Conservation (phyloP, 2,329 filamentous ascomycete genomes). For the Orbilia oligospora region DNA sequence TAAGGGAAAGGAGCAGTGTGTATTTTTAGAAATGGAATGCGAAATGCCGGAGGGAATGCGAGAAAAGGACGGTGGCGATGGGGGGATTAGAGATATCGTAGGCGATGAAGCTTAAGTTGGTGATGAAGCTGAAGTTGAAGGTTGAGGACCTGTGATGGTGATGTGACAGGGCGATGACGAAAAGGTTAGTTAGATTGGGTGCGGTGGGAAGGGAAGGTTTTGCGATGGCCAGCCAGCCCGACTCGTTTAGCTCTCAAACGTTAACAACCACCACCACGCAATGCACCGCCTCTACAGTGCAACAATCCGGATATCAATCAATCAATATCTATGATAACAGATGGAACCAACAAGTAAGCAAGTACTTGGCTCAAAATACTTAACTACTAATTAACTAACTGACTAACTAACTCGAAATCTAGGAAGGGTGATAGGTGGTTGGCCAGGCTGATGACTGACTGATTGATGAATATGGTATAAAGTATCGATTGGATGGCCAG, state of each 20-base stretch:
- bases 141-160: neutral
- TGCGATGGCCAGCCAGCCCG: conserved; percentile 13
- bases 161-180: conserved; percentile 16
- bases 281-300: too few species aligned
- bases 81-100: neutral
- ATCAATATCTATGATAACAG: neutral
- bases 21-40: neutral
- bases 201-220: conserved; percentile 23
- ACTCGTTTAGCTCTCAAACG: neutral
- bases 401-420: neutral
- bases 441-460: too few species aligned
- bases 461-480: neutral
- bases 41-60: neutral
- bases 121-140: conserved; percentile 8
- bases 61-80: conserved; percentile 4
- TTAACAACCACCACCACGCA: neutral
- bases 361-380: neutral
- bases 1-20: conserved; percentile 17
- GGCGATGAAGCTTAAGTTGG: neutral
- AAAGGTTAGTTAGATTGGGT: neutral
- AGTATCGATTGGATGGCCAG: conserved; percentile 55
- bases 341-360: neutral
- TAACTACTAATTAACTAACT: neutral
- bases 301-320: neutral
- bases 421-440: neutral